Evolutionary conservation across 2,329 filamentous ascomycete species (phyloP), one percentile per base, ranked within the genome.

Genomic region (Pseudogymnoascus sp.): DNA sequence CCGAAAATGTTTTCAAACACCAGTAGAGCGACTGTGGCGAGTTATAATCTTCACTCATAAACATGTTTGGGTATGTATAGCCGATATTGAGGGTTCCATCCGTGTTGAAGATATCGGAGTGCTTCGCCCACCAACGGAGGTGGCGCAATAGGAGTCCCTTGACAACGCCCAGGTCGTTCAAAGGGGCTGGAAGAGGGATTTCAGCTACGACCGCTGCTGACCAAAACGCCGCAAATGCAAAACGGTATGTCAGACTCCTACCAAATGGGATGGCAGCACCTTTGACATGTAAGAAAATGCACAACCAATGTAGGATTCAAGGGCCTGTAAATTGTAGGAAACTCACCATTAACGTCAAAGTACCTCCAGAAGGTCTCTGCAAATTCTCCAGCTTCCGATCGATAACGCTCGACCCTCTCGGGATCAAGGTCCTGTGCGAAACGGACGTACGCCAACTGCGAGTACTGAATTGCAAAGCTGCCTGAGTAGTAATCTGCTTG

Each of bases 1-100:
- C 76, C 0, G 82, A 71, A 2, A 84, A 76, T 0, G 78, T 77
- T 64, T 84, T 84, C 21, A 84, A 71, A 6, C 77, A 78, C 82
- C 82, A 84, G 68, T 84, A 85, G 0, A 77, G 75, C 0, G 81
- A 84, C 65, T 84, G 82, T 0, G 82, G 81, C 1, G 82, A 84
- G 68, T 84, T 84, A 70, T 85, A 84, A 66, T 83, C 79, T 68
- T 85, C 82, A 37, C 75, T 74, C 76, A 84, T 77, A 67, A 79
- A 84, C 78, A 83, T 82, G 66, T 84, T 84, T 8, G 67, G 67
- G 48, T 68, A 69, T 4, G 25, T 68, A 61, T 76, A 79, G 10
- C 76, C 81, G 37, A 83, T 81, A 2, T 77, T 82, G 16, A 83
- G 48, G 0, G 80, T 81, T 0, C 81, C 80, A 63, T 83, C 81